These are phyloP conservation scores for Gryganskiella cystojenkinii DNA, from an alignment of 192 early-diverging fungal genomes.

Conservation along the genomic window DNA sequence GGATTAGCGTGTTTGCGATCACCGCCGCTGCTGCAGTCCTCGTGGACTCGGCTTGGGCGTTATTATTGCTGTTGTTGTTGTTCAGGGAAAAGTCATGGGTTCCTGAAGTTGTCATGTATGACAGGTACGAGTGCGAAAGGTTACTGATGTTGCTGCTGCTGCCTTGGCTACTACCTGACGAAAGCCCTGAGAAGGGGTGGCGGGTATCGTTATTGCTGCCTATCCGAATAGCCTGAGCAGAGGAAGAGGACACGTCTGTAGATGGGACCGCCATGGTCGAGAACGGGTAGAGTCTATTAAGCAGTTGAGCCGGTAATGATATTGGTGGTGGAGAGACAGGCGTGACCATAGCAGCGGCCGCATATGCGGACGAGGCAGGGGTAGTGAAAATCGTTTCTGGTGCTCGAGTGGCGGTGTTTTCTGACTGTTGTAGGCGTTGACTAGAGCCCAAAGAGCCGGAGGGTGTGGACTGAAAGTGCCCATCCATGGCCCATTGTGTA, in stretches of 20 bases:
- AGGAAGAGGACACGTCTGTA: background rate
- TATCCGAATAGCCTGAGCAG: background rate
- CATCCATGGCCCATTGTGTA: slow-evolving; percentile 1
- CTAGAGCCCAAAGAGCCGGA: background rate
- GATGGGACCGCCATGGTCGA: slow-evolving; percentile 14
- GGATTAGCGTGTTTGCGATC: slow-evolving; percentile 18
- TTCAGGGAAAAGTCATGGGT: background rate
- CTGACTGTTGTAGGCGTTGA: slow-evolving; percentile 1
- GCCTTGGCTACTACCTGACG: too few species aligned
- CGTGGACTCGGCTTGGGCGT: slow-evolving; percentile 20
- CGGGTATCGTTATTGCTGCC: background rate
- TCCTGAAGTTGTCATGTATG: background rate
- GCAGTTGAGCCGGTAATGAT: slow-evolving; percentile 15
- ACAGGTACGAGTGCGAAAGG: background rate
- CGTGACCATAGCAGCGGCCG: background rate
- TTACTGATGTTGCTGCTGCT: too few species aligned
- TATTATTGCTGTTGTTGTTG: background rate
- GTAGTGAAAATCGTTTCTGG: background rate
- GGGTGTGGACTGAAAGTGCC: background rate
- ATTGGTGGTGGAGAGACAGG: background rate
- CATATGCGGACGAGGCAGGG: background rate
- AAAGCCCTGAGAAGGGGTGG: too few species aligned
- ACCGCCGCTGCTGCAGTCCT: slow-evolving; percentile 32
- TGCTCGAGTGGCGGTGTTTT: background rate
- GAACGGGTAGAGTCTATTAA: slow-evolving; percentile 37